A percentile compares a stretch with the other conserved stretches of the same genome.
These are phyloP conservation scores for Rubroshorea leprosula DNA, from an alignment of 345 rosid species.

Conservation along the genomic window DNA sequence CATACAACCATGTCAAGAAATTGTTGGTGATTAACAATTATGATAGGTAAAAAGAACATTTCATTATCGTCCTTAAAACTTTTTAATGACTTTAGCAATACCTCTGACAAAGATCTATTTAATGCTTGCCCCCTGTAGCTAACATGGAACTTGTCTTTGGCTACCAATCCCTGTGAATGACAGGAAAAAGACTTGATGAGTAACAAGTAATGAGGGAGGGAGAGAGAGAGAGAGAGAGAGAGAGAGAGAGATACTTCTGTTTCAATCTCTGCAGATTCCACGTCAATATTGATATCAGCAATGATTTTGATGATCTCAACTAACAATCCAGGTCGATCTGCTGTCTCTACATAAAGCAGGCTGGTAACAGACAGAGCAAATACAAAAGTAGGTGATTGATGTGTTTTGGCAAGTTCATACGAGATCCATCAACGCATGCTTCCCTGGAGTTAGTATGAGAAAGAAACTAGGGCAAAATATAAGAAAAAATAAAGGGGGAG, in stretches of 20 bases:
- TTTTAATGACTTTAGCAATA: conserved; percentile 15
- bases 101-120: conserved; percentile 71
- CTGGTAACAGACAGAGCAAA: conserved; percentile 36
- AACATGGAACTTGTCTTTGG: conserved; percentile 89
- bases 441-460: not conserved
- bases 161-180: conserved; percentile 66
- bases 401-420: not conserved
- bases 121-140: conserved; percentile 90
- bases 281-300: conserved; percentile 72
- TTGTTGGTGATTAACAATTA: not conserved
- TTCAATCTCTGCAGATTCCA: conserved; percentile 92
- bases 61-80: not conserved
- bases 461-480: not conserved
- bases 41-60: not conserved
- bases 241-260: conserved; percentile 53
- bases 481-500: not conserved
- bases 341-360: conserved; percentile 80
- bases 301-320: conserved; percentile 81
- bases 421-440: not conserved
- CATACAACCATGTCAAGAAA: not conserved
- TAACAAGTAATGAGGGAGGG: not conserved
- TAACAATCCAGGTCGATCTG: conserved; percentile 91
- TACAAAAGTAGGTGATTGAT: not conserved
- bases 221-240: not conserved
- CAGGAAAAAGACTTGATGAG: conserved; percentile 10